Evolutionary conservation across 2,329 filamentous ascomycete genomes (phyloP), one percentile per base, ranked within the genome.

Genomic region (Coniochaeta hoffmannii): DNA sequence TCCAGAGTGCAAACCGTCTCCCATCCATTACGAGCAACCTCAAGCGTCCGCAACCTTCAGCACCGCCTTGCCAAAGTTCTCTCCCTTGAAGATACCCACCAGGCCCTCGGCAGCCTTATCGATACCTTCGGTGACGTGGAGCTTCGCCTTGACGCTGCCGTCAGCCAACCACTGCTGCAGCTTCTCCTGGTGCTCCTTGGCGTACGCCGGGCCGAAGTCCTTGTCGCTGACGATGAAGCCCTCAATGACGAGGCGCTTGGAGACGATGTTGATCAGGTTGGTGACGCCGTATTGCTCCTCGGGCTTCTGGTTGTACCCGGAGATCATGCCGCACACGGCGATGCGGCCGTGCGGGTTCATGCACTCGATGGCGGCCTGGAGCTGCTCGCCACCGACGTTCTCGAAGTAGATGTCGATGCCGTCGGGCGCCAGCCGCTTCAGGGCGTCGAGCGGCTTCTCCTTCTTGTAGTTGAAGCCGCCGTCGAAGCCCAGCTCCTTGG

Each of bases 401-500:
- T 81, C 78, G 56, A 72, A 81, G 68, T 79, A 79, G 19, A 80
- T 90, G 65, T 95, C 89, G 59, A 95, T 80, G 4, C 89, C 90
- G 12, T 90, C 71, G 0, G 89, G 89, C 0, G 88, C 88, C 17
- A 94, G 77, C 56, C 88, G 79, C 60, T 76, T 71, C 55, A 95
- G 76, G 0, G 88, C 89, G 11, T 86, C 85, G 31, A 51, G 49
- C 0, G 89, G 80, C 62, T 79, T 81, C 74, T 94, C 89, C 62
- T 82, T 91, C 80, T 94, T 93, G 79, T 95, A 95, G 77, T 95
- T 94, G 75, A 93, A 94, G 9, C 85, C 90, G 15, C 61, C 73
- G 55, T 81, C 77, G 61, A 77, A 81, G 9, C 77, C 78, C 1
- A 81, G 72, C 64, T 79, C 73, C 55, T 76, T 70, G 44, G 61